Percentiles rank a stretch among this genome's conserved stretches.
phyloP scores from a whole-genome alignment of 331 rosid genomes.

The Rosa hybrid region DNA sequence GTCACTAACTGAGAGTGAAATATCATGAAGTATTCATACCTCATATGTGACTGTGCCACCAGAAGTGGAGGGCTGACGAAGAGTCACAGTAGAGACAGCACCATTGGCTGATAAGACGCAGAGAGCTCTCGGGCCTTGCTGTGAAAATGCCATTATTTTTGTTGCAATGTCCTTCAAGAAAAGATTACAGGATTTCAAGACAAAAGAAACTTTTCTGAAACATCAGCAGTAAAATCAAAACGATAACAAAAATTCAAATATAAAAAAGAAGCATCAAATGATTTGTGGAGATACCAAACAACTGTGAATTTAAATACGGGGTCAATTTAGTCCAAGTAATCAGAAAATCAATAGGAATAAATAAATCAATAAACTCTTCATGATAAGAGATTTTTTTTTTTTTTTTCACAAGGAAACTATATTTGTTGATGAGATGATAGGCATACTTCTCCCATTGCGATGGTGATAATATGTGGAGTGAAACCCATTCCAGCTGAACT shows the following conservation, averaged over 20 bases:
- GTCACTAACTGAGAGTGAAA: background rate
- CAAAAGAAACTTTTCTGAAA: background rate
- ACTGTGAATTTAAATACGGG: background rate
- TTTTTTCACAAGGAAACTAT: conserved; percentile 8
- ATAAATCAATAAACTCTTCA: background rate
- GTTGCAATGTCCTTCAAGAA: conserved; percentile 75
- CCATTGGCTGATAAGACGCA: conserved; percentile 91
- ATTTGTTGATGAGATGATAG: conserved; percentile 17
- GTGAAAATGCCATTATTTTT: conserved; percentile 87
- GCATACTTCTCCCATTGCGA: conserved; percentile 87
- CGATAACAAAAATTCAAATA: background rate
- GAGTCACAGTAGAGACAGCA: conserved; percentile 89
- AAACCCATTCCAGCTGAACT: conserved; percentile 88
- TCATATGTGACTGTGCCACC: conserved; percentile 94
- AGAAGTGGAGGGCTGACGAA: conserved; percentile 83
- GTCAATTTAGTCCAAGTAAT: background rate
- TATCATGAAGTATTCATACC: conserved; percentile 41
- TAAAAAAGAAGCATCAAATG: background rate
- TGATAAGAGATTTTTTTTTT: background rate
- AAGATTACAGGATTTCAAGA: conserved; percentile 8
- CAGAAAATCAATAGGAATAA: background rate
- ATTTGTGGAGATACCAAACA: background rate
- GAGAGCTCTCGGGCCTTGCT: conserved; percentile 89
- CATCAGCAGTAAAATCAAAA: background rate
- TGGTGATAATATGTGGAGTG: conserved; percentile 77